Conservation (phyloP, 176 grass and related monocot species). For the Bolboschoenus planiculmis region DNA sequence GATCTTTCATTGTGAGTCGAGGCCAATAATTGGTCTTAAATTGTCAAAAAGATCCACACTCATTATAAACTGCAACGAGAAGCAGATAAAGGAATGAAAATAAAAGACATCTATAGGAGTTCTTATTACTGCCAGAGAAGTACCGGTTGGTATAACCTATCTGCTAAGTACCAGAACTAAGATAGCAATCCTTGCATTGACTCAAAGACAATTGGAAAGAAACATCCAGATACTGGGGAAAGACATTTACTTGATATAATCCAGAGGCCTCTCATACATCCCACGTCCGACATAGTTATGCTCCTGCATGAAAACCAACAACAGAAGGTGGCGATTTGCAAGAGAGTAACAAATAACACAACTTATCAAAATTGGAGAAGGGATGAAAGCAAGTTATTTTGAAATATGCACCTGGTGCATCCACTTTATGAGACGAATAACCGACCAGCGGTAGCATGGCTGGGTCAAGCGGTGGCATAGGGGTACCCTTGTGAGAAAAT, state of each 20-base stretch:
- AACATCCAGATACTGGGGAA: not conserved
- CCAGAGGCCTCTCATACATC: constrained; percentile 62
- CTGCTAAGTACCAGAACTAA: not conserved
- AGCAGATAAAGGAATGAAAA: not conserved
- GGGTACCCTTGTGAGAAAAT: constrained; percentile 56
- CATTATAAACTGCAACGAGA: not conserved
- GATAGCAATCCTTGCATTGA: not conserved
- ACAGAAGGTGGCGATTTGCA: constrained; percentile 18
- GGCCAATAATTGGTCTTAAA: not conserved
- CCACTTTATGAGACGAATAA: constrained; percentile 70
- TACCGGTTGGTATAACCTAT: not conserved
- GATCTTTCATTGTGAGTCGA: not conserved
- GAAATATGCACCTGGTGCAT: constrained; percentile 68
- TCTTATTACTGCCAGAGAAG: not conserved
- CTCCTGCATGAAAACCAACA: constrained; percentile 53
- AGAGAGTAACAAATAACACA: not conserved
- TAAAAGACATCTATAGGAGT: not conserved
- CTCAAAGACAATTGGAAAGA: not conserved
- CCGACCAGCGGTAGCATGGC: constrained; percentile 56
- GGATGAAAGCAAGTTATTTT: not conserved
- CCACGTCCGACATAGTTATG: constrained; percentile 79
- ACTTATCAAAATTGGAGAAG: not conserved
- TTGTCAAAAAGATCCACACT: not conserved
- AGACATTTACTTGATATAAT: constrained; percentile 71
- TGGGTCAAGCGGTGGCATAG: constrained; percentile 63